Evolutionary conservation across 371 early-diverging fungal species (phyloP), one percentile per base, ranked within the genome.

Genomic region (Mortierella sp.): DNA sequence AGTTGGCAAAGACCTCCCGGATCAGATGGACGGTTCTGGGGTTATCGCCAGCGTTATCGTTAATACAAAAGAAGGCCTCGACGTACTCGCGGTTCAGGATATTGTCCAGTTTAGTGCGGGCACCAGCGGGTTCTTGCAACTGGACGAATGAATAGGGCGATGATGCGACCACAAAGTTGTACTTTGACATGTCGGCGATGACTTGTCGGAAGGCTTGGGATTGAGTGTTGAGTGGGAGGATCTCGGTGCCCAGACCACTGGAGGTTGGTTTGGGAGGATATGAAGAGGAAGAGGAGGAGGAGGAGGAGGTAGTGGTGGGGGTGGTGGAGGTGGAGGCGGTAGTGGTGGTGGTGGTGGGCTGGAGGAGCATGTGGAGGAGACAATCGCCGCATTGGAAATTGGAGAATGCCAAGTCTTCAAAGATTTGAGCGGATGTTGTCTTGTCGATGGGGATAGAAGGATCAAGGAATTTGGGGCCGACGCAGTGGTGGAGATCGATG

Each of bases 321-420:
- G 60, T 26, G 16, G 60, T 31, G 16, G 26, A 31, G 0, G 31
- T 11, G 54, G 16, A 21, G 31, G 60, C 9, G 26, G 57, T 3
- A 0, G n/a, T n/a, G 57, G 57, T 26, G 10, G 16, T 58, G 31
- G 63, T 58, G 44, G 77, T 28, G 5, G 80, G 60, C 68, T 76
- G 80, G 48, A 77, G 83, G 28, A 84, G 80, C 50, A 84, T 84
- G 68, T 81, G 81, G 24, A 84, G 77, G 10, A 84, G 72, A 74
- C 84, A 84, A 21, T 84, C 84, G 28, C 84, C 84, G 55, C 84
- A 84, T 14, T 79, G 84, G 65, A 79, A 84, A 60, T 81, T 81
- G n/a, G 68, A 16, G 28, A 80, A 81, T 31, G 81, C 81, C 44
- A 84, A 57, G 2, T 77, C 76, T 24, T 84, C 60, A 48, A 81